Evolutionary conservation across 139 green algal genomes (phyloP).

Genomic region (Picochlorum sp.): DNA sequence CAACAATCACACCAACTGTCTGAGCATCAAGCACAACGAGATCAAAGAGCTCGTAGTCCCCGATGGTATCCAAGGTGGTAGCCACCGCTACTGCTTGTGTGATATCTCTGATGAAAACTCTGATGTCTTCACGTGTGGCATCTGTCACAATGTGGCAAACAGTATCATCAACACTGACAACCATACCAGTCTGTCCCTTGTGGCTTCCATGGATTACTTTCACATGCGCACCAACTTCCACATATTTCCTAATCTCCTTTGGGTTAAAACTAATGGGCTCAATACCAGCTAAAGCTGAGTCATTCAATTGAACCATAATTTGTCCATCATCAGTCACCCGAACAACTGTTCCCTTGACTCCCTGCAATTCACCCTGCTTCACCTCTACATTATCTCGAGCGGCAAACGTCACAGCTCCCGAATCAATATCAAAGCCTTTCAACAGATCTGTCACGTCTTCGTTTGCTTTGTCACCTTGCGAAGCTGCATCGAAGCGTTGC

Average conservation of each 20-base stretch:
- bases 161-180: constrained; percentile 58
- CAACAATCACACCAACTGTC: constrained; percentile 63
- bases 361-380: constrained; percentile 61
- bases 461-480: neutral
- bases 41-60: constrained; percentile 88
- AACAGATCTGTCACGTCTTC: constrained; percentile 18
- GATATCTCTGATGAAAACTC: constrained; percentile 78
- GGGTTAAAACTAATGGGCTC: constrained; percentile 44
- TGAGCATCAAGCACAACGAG: constrained; percentile 74
- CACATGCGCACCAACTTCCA: constrained; percentile 75
- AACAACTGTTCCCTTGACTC: constrained; percentile 57
- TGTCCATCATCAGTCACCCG: constrained; percentile 52
- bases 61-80: constrained; percentile 52
- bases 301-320: constrained; percentile 45
- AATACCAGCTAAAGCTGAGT: constrained; percentile 26
- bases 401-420: neutral
- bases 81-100: constrained; percentile 44
- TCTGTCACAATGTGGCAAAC: constrained; percentile 69
- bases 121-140: constrained; percentile 63
- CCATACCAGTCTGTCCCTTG: constrained; percentile 73
- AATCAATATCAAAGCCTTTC: constrained; percentile 12
- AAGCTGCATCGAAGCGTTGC: constrained; percentile 64
- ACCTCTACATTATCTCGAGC: constrained; percentile 36
- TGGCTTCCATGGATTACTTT: constrained; percentile 73
- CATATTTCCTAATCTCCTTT: constrained; percentile 64